phyloP scores from a whole-genome alignment of 169 alveolate genomes.

The Toxoplasma gondii region DNA sequence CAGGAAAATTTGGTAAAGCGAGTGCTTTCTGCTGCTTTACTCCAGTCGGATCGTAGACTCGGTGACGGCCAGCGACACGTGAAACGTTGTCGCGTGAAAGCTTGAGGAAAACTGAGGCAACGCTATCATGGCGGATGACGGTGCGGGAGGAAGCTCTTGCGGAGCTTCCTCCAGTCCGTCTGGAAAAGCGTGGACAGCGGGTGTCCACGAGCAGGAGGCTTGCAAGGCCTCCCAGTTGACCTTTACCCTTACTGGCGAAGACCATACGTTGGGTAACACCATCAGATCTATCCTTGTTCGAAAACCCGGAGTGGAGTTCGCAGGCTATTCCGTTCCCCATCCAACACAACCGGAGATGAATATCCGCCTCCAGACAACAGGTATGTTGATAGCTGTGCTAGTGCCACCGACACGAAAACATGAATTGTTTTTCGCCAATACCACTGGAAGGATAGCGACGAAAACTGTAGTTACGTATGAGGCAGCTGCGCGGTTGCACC shows the following conservation, averaged over 20 bases:
- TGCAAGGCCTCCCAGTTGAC: conserved; percentile 66
- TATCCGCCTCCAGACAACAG: conserved; percentile 85
- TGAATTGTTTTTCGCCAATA: too few species aligned
- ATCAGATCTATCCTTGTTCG: conserved; percentile 80
- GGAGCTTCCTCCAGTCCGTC: neutral
- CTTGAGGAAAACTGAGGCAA: neutral
- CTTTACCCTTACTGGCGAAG: conserved; percentile 84
- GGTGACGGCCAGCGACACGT: too few species aligned
- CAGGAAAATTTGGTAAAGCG: too few species aligned
- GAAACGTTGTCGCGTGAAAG: neutral
- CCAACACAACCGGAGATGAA: conserved; percentile 85
- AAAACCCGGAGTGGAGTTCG: conserved; percentile 83
- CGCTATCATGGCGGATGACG: conserved; percentile 6
- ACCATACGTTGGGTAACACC: conserved; percentile 85
- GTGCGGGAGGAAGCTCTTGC: neutral
- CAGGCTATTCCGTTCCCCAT: conserved; percentile 89
- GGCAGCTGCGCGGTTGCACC: too few species aligned
- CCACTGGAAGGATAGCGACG: too few species aligned
- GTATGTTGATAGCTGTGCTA: conserved; percentile 58
- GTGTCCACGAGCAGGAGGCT: conserved; percentile 3
- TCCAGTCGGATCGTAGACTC: too few species aligned
- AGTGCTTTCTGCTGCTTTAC: too few species aligned
- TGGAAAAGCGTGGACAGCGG: neutral
- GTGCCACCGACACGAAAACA: neutral
- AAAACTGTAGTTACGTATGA: too few species aligned